Base-by-base conservation (phyloP, 371 early-diverging fungal species). In the Blakeslea trispora region DNA sequence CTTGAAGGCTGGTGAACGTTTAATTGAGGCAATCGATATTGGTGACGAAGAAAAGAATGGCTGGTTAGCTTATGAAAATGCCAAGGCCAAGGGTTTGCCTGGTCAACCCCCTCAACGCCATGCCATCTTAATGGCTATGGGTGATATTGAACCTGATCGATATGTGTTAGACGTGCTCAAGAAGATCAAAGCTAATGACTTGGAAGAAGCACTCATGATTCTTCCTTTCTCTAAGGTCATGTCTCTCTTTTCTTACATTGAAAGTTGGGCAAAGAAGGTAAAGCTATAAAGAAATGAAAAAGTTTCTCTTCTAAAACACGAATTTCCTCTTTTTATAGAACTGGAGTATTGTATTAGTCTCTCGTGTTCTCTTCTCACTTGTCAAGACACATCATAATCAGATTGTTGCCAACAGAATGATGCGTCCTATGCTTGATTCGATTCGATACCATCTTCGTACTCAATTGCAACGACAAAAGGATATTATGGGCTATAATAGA, bases 1-100 rank as follows among this genome's bases (percentile, higher is more conserved):
- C 17, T 79, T 97, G 32, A 94, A 94, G 67, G 90, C 96, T 10
- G 95, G 94, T 63, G 97, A 98, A 68, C 80, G 87, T 39, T 83
- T 96, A 24, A 83, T 95, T 59, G 95, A 96, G 66, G 95, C 96
- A 7, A 76, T 96, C 42, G 92, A 93, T 34, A 71, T 95, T 53
- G 92, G 87, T 52, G 92, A 92, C 55, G 85, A 88, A 60, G 94
- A 95, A 64, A 82, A 81, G 45, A 63, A 74, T 46, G 88, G 83
- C 18, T 85, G 87, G 85, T 69, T 74, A 39, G 87, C 74, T 19
- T 86, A 84, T 64, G 81, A 85, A 55, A 69, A 77, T 18, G 84
- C 83, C 44, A 82, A 82, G 31, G 70, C 78, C 24, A 69, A 61
- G 28, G 73, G 73, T 9, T 55, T 76, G 47, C 83, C 82, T 40